Evolutionary conservation across 1,284 basidiomycete genomes (phyloP), one percentile per base, ranked within the genome.

Genomic region (Pisolithus thermaeus): DNA sequence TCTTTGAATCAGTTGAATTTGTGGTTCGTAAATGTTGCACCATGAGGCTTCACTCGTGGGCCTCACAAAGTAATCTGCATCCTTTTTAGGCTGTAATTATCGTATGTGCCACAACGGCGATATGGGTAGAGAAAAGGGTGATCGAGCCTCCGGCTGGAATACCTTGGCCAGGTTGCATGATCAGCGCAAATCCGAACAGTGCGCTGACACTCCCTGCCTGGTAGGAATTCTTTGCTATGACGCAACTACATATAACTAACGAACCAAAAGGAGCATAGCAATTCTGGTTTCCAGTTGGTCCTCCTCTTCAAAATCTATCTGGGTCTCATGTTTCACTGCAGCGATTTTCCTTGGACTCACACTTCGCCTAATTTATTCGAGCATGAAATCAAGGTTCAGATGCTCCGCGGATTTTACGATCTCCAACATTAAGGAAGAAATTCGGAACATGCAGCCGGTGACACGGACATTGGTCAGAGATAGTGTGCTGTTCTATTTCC

Each of bases 401-500:
- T 7, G 38, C 9, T 12, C 8, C 38, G 38, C 8, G 22, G 22
- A 39, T 22, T 39, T 39, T 6, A 39, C 22, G 18, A 7, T 22
- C 11, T 18, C 38, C n/a, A 39, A 39, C 20, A 20, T 20, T 7
- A 20, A 20, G n/a, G 22, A 39, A 39, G 38, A 22, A 22, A 39
- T 39, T 20, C 38, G 38, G 9, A 44, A 7, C 9, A 12, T 36
- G 3, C 2, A 11, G 14, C 46, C 53, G 11, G 53, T 27, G 43
- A 47, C 23, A 3, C 52, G 22, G 22, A 45, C 46, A 7, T 30
- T 62, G 28, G 14, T 64, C 9, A 42, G 5, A 3, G 60, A 61
- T 11, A 51, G 53, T 2, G 20, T 62, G 16, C 37, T 46, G 1
- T 61, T 60, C 23, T 59, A 64, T 46, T 46, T 61, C 23, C n/a